These are phyloP conservation scores for Salvia miltiorrhiza DNA, from an alignment of 257 asterid genomes.

Conservation along the genomic window DNA sequence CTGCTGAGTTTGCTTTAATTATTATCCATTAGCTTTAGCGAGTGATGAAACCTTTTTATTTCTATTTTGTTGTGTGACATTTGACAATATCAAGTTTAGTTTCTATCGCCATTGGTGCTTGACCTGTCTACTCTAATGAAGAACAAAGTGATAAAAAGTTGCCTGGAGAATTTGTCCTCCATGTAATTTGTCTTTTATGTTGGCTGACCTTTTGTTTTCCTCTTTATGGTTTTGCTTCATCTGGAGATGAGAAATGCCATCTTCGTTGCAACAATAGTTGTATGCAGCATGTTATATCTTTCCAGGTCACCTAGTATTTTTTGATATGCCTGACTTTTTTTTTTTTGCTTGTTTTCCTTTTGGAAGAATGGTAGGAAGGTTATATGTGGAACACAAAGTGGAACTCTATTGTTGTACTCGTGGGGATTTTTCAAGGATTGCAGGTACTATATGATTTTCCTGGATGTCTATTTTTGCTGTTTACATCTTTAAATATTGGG, in stretches of 20 bases:
- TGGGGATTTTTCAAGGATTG: slow-evolving; percentile 99
- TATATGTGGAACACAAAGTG: slow-evolving; percentile 76
- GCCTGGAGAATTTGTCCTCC: not conserved
- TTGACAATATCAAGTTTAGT: not conserved
- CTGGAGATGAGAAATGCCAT: not conserved
- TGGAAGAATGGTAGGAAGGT: slow-evolving; percentile 82
- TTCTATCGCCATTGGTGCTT: not conserved
- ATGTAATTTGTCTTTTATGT: not conserved
- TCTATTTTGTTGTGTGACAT: not conserved
- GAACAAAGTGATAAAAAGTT: not conserved
- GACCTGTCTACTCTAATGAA: not conserved
- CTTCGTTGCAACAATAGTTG: not conserved
- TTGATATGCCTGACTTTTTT: slow-evolving; percentile 9
- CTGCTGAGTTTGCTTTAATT: slow-evolving; percentile 9
- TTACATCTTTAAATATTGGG: not conserved
- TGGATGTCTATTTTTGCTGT: not conserved
- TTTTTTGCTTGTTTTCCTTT: slow-evolving; percentile 11
- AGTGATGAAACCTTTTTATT: not conserved
- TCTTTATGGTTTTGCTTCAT: not conserved
- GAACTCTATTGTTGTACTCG: slow-evolving; percentile 71
- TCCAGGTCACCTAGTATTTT: not conserved
- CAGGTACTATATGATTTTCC: slow-evolving; percentile 46
- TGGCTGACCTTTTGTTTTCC: not conserved
- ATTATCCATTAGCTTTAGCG: not conserved
- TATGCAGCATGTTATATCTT: not conserved